Evolutionary conservation across 257 asterid species (phyloP), one percentile per base, ranked within the genome.

Genomic region (Fraxinus quadrangulata): DNA sequence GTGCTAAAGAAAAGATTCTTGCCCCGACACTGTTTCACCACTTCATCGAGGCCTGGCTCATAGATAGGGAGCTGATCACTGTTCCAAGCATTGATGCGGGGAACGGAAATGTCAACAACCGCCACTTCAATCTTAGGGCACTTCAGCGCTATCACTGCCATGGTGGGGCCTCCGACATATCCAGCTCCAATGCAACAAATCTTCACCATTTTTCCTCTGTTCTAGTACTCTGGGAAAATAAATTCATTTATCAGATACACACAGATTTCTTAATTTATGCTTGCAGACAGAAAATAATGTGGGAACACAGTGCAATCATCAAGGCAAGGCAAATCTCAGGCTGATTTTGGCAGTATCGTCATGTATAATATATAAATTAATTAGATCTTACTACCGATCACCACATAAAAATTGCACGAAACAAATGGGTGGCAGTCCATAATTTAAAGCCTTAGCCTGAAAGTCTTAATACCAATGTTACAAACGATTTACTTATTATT

Each of bases 111-210:
- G 82, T 94, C 98, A 34, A 94, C 98, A 28, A 94, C 98, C 0
- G 84, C 97, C 56, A 92, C 97, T 78, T 91, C 88, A 76, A 92
- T 81, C 0, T 73, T 34, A 16, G 98, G 98, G 84, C 98, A 94
- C 88, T 92, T 94, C 72, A 89, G 97, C 70, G 98, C 98, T 67
- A 94, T 94, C 75, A 94, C 94, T 0, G 98, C 98, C 98, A 94
- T 92, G 54, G 97, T 92, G 39, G 97, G 97, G 34, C 97, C 97
- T 28, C 97, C 97, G 28, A 92, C 97, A 83, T 92, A 92, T 39
- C 97, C 96, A 9, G 97, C 97, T 81, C 97, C 97, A 81, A 92
- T 89, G 63, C 98, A 94, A 90, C 98, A 94, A 77, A 94, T 92
- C 93, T 94, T 94, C 89, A 94, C 98, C 98, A 94, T 94, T 73